Conservation (phyloP, 495 filamentous ascomycete genomes). For the Penicillium angulare region DNA sequence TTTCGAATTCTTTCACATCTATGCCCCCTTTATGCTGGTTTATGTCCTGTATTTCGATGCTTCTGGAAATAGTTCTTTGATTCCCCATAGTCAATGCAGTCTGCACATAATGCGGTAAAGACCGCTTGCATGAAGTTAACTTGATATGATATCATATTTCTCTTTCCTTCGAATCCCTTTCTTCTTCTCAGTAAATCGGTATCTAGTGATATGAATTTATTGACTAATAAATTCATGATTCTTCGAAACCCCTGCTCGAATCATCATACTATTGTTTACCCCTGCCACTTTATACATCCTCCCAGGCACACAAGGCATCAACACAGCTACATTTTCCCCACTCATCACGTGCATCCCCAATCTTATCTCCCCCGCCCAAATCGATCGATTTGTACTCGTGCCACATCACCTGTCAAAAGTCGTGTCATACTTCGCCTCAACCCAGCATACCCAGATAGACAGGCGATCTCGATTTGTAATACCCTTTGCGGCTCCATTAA, state of each 20-base stretch:
- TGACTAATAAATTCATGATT: too few species aligned
- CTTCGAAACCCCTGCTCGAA: too few species aligned
- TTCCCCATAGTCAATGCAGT: conserved; percentile 24
- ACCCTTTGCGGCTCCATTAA: too few species aligned
- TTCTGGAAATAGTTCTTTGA: conserved; percentile 31
- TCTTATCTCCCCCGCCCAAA: conserved; percentile 18
- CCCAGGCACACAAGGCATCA: too few species aligned
- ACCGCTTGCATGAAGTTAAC: neutral
- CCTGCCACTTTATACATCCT: too few species aligned
- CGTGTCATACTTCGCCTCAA: too few species aligned
- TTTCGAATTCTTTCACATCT: neutral
- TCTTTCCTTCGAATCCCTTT: neutral
- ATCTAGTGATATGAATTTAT: too few species aligned
- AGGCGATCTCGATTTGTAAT: too few species aligned
- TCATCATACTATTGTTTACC: too few species aligned
- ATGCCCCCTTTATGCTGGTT: conserved; percentile 4
- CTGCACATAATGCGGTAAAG: conserved; percentile 12
- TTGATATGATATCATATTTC: neutral
- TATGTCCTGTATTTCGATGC: conserved; percentile 13
- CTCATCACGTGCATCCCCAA: conserved; percentile 12
- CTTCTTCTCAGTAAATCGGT: neutral
- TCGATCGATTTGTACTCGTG: neutral
- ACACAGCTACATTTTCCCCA: too few species aligned
- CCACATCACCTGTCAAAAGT: too few species aligned
- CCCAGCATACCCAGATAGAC: too few species aligned